Base-by-base conservation (phyloP, 768 basidiomycete genomes). In the Agaricus sinodeliciosus region DNA sequence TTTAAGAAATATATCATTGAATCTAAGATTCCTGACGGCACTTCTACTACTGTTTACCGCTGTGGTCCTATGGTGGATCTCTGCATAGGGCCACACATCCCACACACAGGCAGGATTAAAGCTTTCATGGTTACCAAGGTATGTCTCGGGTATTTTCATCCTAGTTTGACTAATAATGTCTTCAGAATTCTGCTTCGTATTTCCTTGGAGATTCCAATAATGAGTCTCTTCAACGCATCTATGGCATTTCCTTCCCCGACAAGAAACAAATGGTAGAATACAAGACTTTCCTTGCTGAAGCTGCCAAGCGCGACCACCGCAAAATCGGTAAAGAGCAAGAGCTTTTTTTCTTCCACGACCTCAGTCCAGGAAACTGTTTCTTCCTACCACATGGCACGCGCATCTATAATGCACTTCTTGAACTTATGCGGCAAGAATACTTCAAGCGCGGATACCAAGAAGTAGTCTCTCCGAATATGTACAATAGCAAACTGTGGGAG, bases 61-160 rank as follows among this genome's bases (percentile, higher is more conserved):
- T 98, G 96, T 66, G 96, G 96, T 31, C 94, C 96, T 37, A 93
- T 99, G 87, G 84, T 99, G 51, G 96, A 99, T 70, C 78, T 99
- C 35, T 99, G 96, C 63, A 77, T 94, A 35, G 96, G 96, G 28
- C 96, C 96, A 19, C 96, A 99, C 68, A 91, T 99, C 54, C 95
- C 96, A 11, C 92, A 98, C 70, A 97, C 96, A 2, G 94, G 94
- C 41, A 89, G 85, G 64, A 97, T 99, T 75, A 99, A 98, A 77
- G 86, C 95, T 0, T 82, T 98, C 66, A 92, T 95, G 81, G 78
- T 99, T 61, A 94, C 93, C 56, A 99, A 99, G 76, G 93, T 90
- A 48, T 7, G 60, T 55, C 16, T 5, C 7, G 36, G 9, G 9
- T 35, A 18, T 26, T 27, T 3, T 7, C n/a, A 8, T 35, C 11